A percentile compares a stretch with the other conserved stretches of the same genome.
Conservation (phyloP, 108 stramenopile genomes). For the Aureococcus anophagefferens region DNA sequence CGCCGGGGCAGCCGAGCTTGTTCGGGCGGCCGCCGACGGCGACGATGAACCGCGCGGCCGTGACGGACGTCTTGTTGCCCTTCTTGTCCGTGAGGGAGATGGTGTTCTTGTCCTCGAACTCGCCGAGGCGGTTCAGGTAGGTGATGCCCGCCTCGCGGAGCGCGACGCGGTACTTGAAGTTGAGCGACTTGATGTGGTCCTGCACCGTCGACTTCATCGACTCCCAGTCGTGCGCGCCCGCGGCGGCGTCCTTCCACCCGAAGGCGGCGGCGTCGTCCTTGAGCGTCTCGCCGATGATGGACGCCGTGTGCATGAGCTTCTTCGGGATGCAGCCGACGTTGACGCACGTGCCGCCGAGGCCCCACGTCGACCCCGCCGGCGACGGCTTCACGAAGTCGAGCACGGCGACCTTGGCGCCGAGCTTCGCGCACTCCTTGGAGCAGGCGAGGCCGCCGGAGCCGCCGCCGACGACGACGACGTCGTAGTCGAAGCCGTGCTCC, state of each 20-base stretch:
- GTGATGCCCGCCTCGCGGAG: conserved; percentile 84
- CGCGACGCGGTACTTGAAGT: conserved; percentile 90
- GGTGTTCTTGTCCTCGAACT: conserved; percentile 61
- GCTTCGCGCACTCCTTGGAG: conserved; percentile 79
- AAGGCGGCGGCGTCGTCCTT: conserved; percentile 52
- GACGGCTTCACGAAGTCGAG: conserved; percentile 93
- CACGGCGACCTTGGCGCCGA: conserved; percentile 85
- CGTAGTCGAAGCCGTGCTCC: conserved; percentile 79
- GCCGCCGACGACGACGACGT: conserved; percentile 90
- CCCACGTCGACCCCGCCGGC: conserved; percentile 84
- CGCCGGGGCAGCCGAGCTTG: conserved; percentile 65
- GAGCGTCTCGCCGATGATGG: conserved; percentile 48
- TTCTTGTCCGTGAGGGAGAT: conserved; percentile 70
- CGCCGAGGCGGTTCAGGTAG: conserved; percentile 78
- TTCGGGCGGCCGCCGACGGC: conserved; percentile 91
- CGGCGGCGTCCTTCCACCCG: conserved; percentile 50
- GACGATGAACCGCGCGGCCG: conserved; percentile 74
- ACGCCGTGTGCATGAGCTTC: conserved; percentile 90
- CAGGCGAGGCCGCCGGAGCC: conserved; percentile 87
- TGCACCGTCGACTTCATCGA: conserved; percentile 65
- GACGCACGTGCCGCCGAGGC: conserved; percentile 97
- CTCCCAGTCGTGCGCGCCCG: conserved; percentile 52
- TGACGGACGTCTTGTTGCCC: conserved; percentile 52
- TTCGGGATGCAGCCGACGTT: conserved; percentile 96
- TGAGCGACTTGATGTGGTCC: conserved; percentile 87